Percentiles rank a stretch among this genome's conserved stretches.
Evolutionary conservation across 345 rosid species (phyloP).

Genomic region (Populus alba): DNA sequence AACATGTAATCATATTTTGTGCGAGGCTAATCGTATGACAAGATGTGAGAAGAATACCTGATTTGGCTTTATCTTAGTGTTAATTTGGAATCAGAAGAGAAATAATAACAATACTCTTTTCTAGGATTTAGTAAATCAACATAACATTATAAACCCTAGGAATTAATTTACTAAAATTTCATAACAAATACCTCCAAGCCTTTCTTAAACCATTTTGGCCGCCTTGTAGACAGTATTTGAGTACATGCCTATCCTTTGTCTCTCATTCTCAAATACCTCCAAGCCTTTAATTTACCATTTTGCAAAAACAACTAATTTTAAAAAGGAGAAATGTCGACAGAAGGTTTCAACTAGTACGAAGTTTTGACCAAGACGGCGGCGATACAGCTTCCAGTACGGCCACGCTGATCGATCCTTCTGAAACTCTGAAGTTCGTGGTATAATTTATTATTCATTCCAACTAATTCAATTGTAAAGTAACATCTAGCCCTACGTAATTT

Average conservation of each 20-base stretch:
- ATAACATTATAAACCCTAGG: neutral
- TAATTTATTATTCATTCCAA: no score
- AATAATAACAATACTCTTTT: neutral
- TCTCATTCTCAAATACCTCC: neutral
- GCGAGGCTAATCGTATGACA: no score
- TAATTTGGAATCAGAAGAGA: constrained; percentile 1
- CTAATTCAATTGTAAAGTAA: neutral
- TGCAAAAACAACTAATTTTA: neutral
- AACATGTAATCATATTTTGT: no score
- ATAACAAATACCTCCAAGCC: neutral
- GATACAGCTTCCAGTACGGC: neutral
- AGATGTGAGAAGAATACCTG: no score
- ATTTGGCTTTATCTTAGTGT: constrained; percentile 8
- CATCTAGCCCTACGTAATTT: neutral
- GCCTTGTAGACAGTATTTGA: neutral
- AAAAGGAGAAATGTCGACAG: neutral
- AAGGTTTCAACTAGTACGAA: neutral
- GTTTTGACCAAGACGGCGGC: neutral
- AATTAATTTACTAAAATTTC: neutral
- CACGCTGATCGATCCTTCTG: neutral
- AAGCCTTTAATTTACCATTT: no score
- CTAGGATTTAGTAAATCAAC: neutral
- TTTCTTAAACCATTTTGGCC: neutral
- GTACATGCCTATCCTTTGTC: neutral
- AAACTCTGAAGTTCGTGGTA: neutral